These are phyloP conservation scores for Xylariaceae sp. DNA, from an alignment of 2,329 filamentous ascomycete genomes.

Conservation along the genomic window DNA sequence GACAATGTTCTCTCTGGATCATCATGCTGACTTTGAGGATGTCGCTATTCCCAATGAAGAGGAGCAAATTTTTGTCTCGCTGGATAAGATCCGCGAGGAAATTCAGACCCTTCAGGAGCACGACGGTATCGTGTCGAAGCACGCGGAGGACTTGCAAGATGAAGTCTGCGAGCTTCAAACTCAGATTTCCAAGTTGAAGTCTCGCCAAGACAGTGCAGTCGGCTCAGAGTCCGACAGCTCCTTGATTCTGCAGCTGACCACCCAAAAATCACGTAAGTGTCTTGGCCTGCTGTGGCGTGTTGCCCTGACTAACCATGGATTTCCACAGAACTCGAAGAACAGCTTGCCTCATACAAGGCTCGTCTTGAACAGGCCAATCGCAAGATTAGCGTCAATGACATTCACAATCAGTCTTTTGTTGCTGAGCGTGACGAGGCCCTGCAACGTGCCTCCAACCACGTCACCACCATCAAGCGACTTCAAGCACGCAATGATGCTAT, in stretches of 20 bases:
- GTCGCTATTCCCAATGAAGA: constrained; percentile 49
- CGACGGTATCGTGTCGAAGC: constrained; percentile 50
- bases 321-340: constrained; percentile 49
- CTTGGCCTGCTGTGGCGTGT: background rate
- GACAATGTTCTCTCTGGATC: constrained; percentile 32
- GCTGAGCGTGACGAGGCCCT: constrained; percentile 62
- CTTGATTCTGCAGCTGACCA: constrained; percentile 40
- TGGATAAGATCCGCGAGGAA: constrained; percentile 58
- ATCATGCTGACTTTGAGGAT: constrained; percentile 47
- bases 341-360: constrained; percentile 55
- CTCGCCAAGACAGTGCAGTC: constrained; percentile 41
- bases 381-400: constrained; percentile 57
- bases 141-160: constrained; percentile 48
- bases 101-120: constrained; percentile 52
- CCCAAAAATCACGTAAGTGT: constrained; percentile 54
- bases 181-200: constrained; percentile 42
- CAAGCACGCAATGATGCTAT: constrained; percentile 38
- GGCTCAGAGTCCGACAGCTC: constrained; percentile 41
- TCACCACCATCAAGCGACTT: constrained; percentile 45
- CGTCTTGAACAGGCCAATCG: constrained; percentile 59
- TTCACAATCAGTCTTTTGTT: constrained; percentile 56
- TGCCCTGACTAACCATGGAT: constrained; percentile 2
- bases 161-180: constrained; percentile 47
- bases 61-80: constrained; percentile 54
- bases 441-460: constrained; percentile 51